A percentile compares a stretch with the other conserved stretches of the same genome.
Conservation (phyloP, 441 rosid species). For the Bruguiera hainesii region DNA sequence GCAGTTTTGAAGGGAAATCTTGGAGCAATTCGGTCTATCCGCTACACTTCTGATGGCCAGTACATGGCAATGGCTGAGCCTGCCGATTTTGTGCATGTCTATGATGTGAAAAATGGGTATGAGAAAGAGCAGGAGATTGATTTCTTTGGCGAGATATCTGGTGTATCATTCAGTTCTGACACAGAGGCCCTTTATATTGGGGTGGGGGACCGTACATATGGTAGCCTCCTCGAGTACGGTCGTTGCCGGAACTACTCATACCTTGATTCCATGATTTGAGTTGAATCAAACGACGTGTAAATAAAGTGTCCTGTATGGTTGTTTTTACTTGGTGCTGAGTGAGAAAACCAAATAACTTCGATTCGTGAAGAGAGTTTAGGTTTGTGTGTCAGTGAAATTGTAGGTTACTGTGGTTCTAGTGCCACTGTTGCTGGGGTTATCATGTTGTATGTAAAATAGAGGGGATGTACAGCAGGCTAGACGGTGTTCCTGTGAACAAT, state of each 20-base stretch:
- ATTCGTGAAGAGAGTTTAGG: no score
- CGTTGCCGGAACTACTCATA: slow-evolving; percentile 34
- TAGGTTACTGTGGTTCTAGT: no score
- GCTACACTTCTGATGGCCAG: slow-evolving; percentile 40
- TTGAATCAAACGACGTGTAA: not conserved
- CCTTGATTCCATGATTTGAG: slow-evolving; percentile 27
- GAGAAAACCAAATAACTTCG: no score
- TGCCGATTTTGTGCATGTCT: slow-evolving; percentile 48
- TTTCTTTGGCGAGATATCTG: slow-evolving; percentile 50
- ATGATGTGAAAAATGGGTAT: slow-evolving; percentile 34
- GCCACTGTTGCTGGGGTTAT: no score
- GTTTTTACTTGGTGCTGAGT: no score
- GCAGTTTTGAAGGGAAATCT: slow-evolving; percentile 44
- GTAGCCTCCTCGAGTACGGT: slow-evolving; percentile 44
- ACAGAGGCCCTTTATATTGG: slow-evolving; percentile 44
- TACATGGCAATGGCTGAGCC: slow-evolving; percentile 54
- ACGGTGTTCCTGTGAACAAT: no score
- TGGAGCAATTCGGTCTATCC: slow-evolving; percentile 43
- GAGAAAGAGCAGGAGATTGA: slow-evolving; percentile 47
- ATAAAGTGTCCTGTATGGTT: no score
- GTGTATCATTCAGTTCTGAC: slow-evolving; percentile 47
- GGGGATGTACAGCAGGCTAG: no score
- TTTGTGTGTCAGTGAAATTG: no score
- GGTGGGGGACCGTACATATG: slow-evolving; percentile 49
- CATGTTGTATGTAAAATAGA: no score